Base-by-base conservation (phyloP, 108 stramenopile species). In the Nitzschia sp. region DNA sequence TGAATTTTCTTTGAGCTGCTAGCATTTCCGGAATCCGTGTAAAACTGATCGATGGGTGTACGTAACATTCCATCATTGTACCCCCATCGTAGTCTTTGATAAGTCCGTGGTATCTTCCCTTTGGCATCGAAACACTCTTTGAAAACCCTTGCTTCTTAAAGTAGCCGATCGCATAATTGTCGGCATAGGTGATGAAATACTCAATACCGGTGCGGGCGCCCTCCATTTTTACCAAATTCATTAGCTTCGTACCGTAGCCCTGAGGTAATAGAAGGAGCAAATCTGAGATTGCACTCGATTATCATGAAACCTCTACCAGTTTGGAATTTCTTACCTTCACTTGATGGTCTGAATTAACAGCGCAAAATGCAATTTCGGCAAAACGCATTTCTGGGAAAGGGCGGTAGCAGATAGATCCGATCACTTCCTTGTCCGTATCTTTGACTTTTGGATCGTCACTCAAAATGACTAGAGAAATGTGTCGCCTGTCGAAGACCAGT, bases 51-150 rank as follows among this genome's bases (percentile, higher is more conserved):
- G 88, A 84, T 11, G 96, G 96, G 75, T 98, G 97, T 9, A 99
- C 84, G 76, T 97, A 97, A 79, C 99, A 99, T 82, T 99, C 97
- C 99, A 99, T 99, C 62, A 97, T 86, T 2, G 96, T 98, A 15
- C 96, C 99, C 27, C 98, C 98, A 60, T 99, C 99, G 72, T 99
- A 99, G 66, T 99, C 97, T 73, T 99, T 99, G 72, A 99, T 98
- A 48, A 98, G 92, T 2, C 95, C 96, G 13, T 82, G 80, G 75
- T 95, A 96, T 6, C 92, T 80, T 36, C 82, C 81, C 48, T 87
- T 93, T 32, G 90, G 88, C 94, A 97, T 92, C 68, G 82, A 63
- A 23, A 96, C 81, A 56, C 54, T 76, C 73, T 91, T 95, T 58
- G 91, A 81, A 75, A 98, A 96, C 8, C 98, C 99, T 73, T 98